Percentiles rank a stretch among this genome's conserved stretches.
These are phyloP conservation scores for Exserohilum turcica DNA, from an alignment of 2,329 filamentous ascomycete species.

Conservation along the genomic window DNA sequence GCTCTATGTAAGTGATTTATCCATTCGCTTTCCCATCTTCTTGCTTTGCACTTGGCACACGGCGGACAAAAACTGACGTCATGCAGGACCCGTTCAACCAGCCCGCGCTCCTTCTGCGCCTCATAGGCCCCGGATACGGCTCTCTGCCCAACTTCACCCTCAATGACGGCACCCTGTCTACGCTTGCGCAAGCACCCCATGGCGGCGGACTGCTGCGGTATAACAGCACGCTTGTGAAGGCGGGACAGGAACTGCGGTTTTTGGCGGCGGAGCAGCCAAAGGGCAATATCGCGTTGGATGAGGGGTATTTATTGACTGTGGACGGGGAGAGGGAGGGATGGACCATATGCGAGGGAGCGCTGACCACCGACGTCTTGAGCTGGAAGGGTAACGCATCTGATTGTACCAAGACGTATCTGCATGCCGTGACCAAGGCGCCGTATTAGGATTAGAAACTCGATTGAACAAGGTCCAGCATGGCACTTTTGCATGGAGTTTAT, in stretches of 20 bases:
- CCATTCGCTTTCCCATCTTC: not conserved
- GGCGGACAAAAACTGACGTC: not conserved
- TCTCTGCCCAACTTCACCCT: constrained; percentile 49
- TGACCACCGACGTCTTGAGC: constrained; percentile 42
- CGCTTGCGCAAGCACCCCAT: constrained; percentile 33
- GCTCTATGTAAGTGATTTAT: constrained; percentile 36
- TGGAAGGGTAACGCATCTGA: constrained; percentile 45
- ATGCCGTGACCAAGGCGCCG: constrained; percentile 46
- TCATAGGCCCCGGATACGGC: constrained; percentile 47
- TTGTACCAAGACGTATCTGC: constrained; percentile 47
- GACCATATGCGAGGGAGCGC: constrained; percentile 46
- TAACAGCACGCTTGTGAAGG: constrained; percentile 38
- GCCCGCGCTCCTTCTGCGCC: constrained; percentile 45
- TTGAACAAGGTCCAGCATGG: not conserved
- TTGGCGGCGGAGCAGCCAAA: constrained; percentile 32
- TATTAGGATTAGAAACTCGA: constrained; percentile 33
- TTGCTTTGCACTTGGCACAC: not conserved
- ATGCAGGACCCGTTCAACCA: constrained; percentile 42
- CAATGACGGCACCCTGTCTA: constrained; percentile 40
- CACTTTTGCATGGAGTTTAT: too few relatives aligned
- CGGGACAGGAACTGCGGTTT: constrained; percentile 41
- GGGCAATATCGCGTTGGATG: constrained; percentile 43
- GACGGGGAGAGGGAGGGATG: constrained; percentile 45
- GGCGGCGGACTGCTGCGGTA: constrained; percentile 34
- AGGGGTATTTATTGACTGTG: constrained; percentile 48